phyloP scores from a whole-genome alignment of 805 yeast species.

The Candida coquimbonensis region DNA sequence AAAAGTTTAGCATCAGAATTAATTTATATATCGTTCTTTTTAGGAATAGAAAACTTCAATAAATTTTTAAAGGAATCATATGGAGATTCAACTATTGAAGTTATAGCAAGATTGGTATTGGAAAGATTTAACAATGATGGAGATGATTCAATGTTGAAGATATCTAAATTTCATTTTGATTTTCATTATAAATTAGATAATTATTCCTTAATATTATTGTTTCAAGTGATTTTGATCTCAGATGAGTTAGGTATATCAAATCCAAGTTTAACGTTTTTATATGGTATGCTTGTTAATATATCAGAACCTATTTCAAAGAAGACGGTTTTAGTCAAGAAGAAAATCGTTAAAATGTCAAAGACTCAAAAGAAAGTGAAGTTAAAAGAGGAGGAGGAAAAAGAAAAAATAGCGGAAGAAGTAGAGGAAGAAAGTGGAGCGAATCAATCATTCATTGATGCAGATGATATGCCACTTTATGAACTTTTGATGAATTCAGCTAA shows the following conservation, averaged over 20 bases:
- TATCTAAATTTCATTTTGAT: constrained; percentile 2
- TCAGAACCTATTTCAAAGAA: neutral
- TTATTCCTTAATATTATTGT: constrained; percentile 7
- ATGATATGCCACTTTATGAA: neutral
- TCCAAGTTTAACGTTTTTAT: constrained; percentile 9
- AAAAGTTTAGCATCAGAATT: constrained; percentile 6
- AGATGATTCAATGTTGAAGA: neutral
- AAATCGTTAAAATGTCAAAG: neutral
- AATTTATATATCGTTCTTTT: neutral
- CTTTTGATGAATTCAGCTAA: too few relatives aligned
- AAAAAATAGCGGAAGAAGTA: too few relatives aligned
- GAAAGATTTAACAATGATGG: too few relatives aligned
- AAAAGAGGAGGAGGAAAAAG: too few relatives aligned
- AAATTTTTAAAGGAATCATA: neutral
- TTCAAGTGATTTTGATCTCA: constrained; percentile 11
- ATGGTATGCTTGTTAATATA: constrained; percentile 4
- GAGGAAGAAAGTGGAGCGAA: neutral
- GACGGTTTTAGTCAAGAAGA: neutral
- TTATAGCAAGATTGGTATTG: neutral
- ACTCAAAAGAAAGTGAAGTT: too few relatives aligned
- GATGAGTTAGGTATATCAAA: constrained; percentile 6
- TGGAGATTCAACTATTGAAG: neutral
- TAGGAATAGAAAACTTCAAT: constrained; percentile 3
- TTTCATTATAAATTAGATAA: constrained; percentile 1
- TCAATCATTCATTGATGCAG: neutral